Conservation (phyloP, 2,329 filamentous ascomycete species). For the Plenodomus lindquistii region DNA sequence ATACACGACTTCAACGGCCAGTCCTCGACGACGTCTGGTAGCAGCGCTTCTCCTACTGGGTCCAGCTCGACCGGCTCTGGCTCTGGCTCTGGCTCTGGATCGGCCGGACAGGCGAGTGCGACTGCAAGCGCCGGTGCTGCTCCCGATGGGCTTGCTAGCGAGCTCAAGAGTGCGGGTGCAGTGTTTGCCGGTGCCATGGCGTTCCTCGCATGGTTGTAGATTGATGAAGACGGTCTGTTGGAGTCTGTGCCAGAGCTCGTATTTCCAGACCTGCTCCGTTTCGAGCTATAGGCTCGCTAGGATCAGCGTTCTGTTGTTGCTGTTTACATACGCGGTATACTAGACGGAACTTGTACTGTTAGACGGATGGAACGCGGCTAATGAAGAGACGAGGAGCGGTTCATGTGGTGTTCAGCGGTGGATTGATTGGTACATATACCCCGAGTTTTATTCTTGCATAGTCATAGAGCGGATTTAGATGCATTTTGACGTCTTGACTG, state of each 20-base stretch:
- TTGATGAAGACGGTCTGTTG: background rate
- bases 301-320: background rate
- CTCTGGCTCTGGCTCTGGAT: constrained; percentile 1
- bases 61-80: constrained; percentile 3
- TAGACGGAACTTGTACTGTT: background rate
- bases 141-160: constrained; percentile 18
- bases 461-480: background rate
- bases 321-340: background rate
- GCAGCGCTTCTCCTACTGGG: constrained; percentile 3
- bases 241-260: background rate
- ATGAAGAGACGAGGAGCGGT: background rate
- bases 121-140: constrained; percentile 20
- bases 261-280: no score
- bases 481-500: background rate
- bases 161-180: constrained; percentile 24
- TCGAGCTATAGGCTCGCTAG: background rate
- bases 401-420: background rate
- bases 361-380: background rate
- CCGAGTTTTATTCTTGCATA: constrained; percentile 2
- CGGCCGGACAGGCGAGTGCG: constrained; percentile 5
- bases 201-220: constrained; percentile 27
- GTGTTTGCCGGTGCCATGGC: constrained; percentile 24
- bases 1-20: constrained; percentile 22
- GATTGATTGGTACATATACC: constrained; percentile 17
- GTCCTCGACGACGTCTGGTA: constrained; percentile 6